Conservation (phyloP, 2,329 filamentous ascomycete species). For the Seiridium cupressi region DNA sequence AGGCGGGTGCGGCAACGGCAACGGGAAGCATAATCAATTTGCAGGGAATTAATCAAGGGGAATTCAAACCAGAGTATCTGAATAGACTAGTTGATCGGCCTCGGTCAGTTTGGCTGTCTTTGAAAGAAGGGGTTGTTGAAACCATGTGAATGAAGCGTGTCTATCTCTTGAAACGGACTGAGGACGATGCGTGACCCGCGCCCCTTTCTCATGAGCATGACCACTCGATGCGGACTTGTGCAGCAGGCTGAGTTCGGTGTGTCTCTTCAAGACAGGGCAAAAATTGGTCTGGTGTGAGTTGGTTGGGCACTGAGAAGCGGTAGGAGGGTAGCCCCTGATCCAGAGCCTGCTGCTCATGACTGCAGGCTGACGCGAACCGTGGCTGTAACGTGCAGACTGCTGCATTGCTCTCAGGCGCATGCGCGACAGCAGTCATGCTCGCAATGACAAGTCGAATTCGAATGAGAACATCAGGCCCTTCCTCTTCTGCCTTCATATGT, state of each 20-base stretch:
- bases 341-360: background rate
- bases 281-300: background rate
- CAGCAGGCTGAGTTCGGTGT: slow-evolving; percentile 7
- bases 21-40: background rate
- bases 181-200: background rate
- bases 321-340: background rate
- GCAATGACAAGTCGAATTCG: no score
- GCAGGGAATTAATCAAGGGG: no score
- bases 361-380: background rate
- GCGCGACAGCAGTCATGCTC: no score
- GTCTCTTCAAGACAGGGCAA: background rate
- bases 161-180: background rate
- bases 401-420: background rate
- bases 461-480: no score
- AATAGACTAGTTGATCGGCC: no score
- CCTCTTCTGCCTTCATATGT: background rate
- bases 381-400: background rate
- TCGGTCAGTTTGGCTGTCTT: no score
- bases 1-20: background rate
- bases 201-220: background rate
- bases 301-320: slow-evolving; percentile 1
- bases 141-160: background rate
- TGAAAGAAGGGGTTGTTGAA: background rate
- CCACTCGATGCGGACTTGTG: slow-evolving; percentile 5
- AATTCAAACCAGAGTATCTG: no score